phyloP scores from a whole-genome alignment of 2,329 filamentous ascomycete species.

The Madurella fahalii region DNA sequence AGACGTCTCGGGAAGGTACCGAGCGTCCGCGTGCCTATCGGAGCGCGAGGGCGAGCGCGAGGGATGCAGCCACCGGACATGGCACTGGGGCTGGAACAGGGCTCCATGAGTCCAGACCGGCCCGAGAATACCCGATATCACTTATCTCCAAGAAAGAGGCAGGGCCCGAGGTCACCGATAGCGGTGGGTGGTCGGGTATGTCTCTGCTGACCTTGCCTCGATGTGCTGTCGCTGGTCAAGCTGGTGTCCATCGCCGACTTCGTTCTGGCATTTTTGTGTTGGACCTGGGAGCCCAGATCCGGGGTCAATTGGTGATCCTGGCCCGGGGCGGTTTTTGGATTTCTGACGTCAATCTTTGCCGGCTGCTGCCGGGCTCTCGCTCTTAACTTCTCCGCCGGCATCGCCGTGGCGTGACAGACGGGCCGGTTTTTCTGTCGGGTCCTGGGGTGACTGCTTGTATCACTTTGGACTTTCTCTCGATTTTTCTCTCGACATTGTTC shows the following conservation, averaged over 20 bases:
- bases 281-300: neutral
- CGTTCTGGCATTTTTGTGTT: neutral
- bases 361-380: neutral
- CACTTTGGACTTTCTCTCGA: too few relatives aligned
- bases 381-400: neutral
- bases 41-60: too few relatives aligned
- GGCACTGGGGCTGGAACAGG: too few relatives aligned
- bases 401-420: neutral
- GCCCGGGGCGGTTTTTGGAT: neutral
- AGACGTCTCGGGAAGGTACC: too few relatives aligned
- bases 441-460: too few relatives aligned
- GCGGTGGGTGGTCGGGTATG: slow-evolving; percentile 1
- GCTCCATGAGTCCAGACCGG: slow-evolving; percentile 2
- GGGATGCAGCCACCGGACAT: too few relatives aligned
- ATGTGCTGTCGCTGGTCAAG: neutral
- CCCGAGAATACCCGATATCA: slow-evolving; percentile 29
- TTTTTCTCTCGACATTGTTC: neutral
- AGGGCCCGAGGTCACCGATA: slow-evolving; percentile 1
- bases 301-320: neutral
- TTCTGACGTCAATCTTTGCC: neutral
- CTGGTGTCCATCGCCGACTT: neutral
- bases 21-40: too few relatives aligned
- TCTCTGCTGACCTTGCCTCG: neutral
- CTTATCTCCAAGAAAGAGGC: neutral
- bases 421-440: too few relatives aligned